Evolutionary conservation across 2,329 filamentous ascomycete genomes (phyloP).

Genomic region (Colletotrichum horii): DNA sequence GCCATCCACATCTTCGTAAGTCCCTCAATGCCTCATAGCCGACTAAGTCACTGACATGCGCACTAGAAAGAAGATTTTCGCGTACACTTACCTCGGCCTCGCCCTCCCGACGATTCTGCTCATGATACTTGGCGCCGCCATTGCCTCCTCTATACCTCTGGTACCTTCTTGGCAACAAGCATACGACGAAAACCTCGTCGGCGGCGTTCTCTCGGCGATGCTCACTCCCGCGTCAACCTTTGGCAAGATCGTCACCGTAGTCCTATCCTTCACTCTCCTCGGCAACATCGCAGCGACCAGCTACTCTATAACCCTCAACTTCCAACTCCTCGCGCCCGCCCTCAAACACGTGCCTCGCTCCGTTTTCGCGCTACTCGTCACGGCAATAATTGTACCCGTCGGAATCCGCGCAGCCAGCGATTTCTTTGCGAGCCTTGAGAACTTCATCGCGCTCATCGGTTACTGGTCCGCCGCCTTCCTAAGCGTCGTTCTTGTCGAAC

Average conservation of each 20-base stretch:
- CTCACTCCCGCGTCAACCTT: constrained; percentile 33
- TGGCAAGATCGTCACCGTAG: constrained; percentile 40
- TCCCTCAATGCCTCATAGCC: neutral
- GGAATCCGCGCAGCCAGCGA: constrained; percentile 42
- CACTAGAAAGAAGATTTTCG: constrained; percentile 48
- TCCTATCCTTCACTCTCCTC: constrained; percentile 41
- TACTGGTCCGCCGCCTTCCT: constrained; percentile 51
- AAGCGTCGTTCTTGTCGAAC: constrained; percentile 43
- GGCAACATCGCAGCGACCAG: constrained; percentile 43
- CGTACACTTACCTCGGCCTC: constrained; percentile 63
- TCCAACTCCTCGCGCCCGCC: constrained; percentile 41
- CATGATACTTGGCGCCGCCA: constrained; percentile 45
- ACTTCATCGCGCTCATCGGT: constrained; percentile 49
- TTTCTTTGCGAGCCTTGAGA: constrained; percentile 46
- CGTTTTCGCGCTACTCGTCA: constrained; percentile 43
- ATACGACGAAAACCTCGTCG: constrained; percentile 32
- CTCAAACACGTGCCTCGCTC: constrained; percentile 44
- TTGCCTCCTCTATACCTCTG: constrained; percentile 34
- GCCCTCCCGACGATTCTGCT: constrained; percentile 38
- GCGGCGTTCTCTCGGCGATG: constrained; percentile 36
- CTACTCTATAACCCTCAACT: constrained; percentile 43
- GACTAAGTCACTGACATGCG: neutral
- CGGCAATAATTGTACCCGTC: constrained; percentile 44
- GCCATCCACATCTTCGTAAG: constrained; percentile 49
- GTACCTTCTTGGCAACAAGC: constrained; percentile 31